Percentiles rank a stretch among this genome's conserved stretches.
These are phyloP conservation scores for Halenospora varia DNA, from an alignment of 495 filamentous ascomycete species.

Conservation along the genomic window DNA sequence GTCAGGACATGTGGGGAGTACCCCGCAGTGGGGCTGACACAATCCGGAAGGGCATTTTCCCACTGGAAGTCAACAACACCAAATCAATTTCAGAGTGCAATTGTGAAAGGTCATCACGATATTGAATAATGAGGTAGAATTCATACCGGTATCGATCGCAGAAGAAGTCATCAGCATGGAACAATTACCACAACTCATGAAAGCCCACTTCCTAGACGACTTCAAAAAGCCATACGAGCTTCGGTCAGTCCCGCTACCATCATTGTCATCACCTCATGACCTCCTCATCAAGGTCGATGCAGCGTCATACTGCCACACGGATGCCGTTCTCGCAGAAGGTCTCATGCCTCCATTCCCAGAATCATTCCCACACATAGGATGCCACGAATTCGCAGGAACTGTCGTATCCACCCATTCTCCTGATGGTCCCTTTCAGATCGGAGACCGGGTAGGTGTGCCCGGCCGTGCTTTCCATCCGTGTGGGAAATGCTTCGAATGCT, in stretches of 20 bases:
- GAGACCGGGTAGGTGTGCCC: slow-evolving; percentile 44
- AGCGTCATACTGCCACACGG: slow-evolving; percentile 58
- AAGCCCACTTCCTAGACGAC: slow-evolving; percentile 32
- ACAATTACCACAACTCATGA: slow-evolving; percentile 27
- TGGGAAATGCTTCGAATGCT: slow-evolving; percentile 43
- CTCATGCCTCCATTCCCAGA: slow-evolving; percentile 24
- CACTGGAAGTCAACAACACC: too few species aligned
- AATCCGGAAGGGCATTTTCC: too few species aligned
- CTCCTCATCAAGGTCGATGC: slow-evolving; percentile 53
- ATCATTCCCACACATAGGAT: slow-evolving; percentile 45
- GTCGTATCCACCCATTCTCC: slow-evolving; percentile 40
- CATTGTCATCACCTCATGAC: slow-evolving; percentile 38
- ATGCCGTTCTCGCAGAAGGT: slow-evolving; percentile 46
- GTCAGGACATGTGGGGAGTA: too few species aligned
- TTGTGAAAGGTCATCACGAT: too few species aligned
- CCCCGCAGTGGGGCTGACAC: too few species aligned
- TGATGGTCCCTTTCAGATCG: slow-evolving; percentile 31
- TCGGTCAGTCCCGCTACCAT: slow-evolving; percentile 39
- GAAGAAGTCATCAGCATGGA: not conserved
- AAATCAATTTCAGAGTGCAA: too few species aligned
- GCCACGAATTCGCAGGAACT: slow-evolving; percentile 54
- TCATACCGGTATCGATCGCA: too few species aligned
- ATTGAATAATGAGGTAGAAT: too few species aligned
- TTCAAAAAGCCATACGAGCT: slow-evolving; percentile 48
- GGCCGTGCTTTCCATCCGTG: slow-evolving; percentile 43